Evolutionary conservation across 1,284 basidiomycete species (phyloP).

Genomic region (Psilocybe mexicana): DNA sequence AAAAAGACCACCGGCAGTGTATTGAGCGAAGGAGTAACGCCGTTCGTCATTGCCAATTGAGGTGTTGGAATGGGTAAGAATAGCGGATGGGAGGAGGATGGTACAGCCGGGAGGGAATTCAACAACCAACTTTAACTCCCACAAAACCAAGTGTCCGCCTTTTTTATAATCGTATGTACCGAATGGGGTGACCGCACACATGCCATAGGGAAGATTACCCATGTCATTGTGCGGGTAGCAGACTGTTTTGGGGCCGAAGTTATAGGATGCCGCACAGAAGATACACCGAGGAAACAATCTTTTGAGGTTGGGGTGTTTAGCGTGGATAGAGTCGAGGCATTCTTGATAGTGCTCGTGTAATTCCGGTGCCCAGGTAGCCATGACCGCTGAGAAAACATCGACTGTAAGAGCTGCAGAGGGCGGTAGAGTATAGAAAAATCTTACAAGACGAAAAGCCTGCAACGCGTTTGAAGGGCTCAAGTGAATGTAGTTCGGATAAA

Average conservation of each 20-base stretch:
- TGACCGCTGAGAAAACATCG: too few species aligned
- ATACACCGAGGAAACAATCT: background rate
- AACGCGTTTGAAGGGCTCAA: background rate
- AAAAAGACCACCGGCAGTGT: slow-evolving; percentile 17
- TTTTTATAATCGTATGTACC: slow-evolving; percentile 15
- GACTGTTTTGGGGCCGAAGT: slow-evolving; percentile 12
- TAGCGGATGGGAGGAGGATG: slow-evolving; percentile 16
- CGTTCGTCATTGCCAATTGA: slow-evolving; percentile 3
- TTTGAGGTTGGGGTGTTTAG: background rate
- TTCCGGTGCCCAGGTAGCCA: too few species aligned
- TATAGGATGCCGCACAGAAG: slow-evolving; percentile 6
- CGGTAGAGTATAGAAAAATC: too few species aligned
- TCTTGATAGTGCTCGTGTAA: too few species aligned
- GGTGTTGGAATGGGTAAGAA: slow-evolving; percentile 18
- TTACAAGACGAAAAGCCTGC: too few species aligned
- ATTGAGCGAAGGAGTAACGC: slow-evolving; percentile 17
- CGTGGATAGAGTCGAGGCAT: background rate
- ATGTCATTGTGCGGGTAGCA: slow-evolving; percentile 8
- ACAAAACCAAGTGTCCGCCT: slow-evolving; percentile 20
- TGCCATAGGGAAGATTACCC: slow-evolving; percentile 11
- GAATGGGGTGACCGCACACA: slow-evolving; percentile 16
- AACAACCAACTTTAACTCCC: slow-evolving; percentile 15
- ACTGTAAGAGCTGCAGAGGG: too few species aligned
- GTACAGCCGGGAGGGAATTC: slow-evolving; percentile 19
- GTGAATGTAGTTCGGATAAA: background rate